These are phyloP conservation scores for Calonectria ilicicola DNA, from an alignment of 2,329 filamentous ascomycete genomes.

Conservation along the genomic window DNA sequence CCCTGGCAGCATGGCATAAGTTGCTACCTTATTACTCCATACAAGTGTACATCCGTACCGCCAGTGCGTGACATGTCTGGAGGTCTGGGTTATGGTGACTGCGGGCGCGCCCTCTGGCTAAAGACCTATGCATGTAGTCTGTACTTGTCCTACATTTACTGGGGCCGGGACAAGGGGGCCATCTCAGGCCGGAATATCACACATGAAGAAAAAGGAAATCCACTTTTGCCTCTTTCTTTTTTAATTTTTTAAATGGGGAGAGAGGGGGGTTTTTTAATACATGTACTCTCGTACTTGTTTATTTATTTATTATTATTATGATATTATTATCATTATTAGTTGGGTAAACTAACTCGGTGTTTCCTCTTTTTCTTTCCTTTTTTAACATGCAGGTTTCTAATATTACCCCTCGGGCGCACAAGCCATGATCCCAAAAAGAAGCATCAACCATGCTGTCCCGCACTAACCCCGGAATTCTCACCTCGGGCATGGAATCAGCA, in stretches of 20 bases:
- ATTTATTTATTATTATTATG: neutral
- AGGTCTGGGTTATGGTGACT: constrained; percentile 24
- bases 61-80: neutral
- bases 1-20: constrained; percentile 11
- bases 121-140: constrained; percentile 23
- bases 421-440: constrained; percentile 6
- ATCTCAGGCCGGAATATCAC: constrained; percentile 24
- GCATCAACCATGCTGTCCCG: constrained; percentile 27
- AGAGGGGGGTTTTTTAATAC: neutral
- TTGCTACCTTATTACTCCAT: constrained; percentile 5
- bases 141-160: constrained; percentile 5
- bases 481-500: constrained; percentile 26
- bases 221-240: constrained; percentile 10
- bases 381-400: constrained; percentile 1
- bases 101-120: constrained; percentile 30
- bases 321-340: neutral
- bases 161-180: constrained; percentile 14
- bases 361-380: neutral
- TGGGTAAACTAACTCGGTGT: neutral
- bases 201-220: neutral
- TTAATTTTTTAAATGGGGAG: neutral
- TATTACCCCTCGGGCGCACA: constrained; percentile 2
- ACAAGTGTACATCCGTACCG: neutral
- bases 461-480: constrained; percentile 37
- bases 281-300: too few relatives aligned